phyloP scores from a whole-genome alignment of 2,329 filamentous ascomycete genomes.

The Fusarium penzigii region DNA sequence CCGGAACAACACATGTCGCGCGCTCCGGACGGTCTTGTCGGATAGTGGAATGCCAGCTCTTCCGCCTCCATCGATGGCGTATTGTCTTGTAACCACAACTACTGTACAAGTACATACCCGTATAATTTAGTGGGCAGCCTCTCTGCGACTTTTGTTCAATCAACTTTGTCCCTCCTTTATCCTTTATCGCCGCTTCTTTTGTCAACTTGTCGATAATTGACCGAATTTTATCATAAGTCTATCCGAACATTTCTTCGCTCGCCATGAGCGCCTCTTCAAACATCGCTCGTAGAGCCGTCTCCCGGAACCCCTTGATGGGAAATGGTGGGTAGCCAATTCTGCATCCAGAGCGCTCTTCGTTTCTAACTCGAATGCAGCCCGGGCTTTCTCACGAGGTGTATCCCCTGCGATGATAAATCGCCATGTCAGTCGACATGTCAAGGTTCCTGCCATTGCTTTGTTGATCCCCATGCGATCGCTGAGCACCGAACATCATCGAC shows the following conservation, averaged over 20 bases:
- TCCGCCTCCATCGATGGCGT: conserved; percentile 14
- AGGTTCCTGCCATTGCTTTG: conserved; percentile 55
- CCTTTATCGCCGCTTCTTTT: conserved; percentile 10
- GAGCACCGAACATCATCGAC: conserved; percentile 60
- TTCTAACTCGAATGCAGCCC: conserved; percentile 40
- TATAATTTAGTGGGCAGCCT: conserved; percentile 24
- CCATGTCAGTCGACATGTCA: conserved; percentile 47
- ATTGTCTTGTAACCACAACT: conserved; percentile 21
- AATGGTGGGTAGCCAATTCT: conserved; percentile 41
- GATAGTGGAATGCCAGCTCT: conserved; percentile 28
- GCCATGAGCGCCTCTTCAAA: conserved; percentile 59
- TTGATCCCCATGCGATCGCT: conserved; percentile 58
- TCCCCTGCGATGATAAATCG: conserved; percentile 49
- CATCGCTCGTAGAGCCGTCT: conserved; percentile 56
- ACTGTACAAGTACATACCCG: conserved; percentile 10
- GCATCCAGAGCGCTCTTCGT: conserved; percentile 6
- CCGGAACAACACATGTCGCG: conserved; percentile 17
- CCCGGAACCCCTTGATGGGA: conserved; percentile 53
- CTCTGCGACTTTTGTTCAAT: conserved; percentile 26
- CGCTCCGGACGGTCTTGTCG: conserved; percentile 11
- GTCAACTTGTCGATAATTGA: conserved; percentile 4
- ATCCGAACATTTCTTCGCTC: conserved; percentile 17
- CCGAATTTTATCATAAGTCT: conserved; percentile 7
- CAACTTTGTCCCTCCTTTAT: conserved; percentile 28
- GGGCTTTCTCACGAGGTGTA: conserved; percentile 48